These are phyloP conservation scores for Diplogelasinospora grovesii DNA, from an alignment of 495 filamentous ascomycete species.

Conservation along the genomic window DNA sequence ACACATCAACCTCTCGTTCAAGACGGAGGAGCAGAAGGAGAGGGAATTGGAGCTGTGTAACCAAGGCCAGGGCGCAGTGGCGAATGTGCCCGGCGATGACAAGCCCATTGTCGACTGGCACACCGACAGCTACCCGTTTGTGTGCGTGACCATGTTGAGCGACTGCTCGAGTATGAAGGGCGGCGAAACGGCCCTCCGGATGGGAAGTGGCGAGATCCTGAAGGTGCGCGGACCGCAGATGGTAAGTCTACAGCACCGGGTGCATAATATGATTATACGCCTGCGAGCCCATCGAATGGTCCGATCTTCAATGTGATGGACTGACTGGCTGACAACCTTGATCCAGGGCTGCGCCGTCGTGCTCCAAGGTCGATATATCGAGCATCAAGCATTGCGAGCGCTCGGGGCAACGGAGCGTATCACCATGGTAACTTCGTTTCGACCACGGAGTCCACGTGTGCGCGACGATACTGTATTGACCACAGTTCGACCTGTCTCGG, in stretches of 20 bases:
- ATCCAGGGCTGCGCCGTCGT: conserved; percentile 58
- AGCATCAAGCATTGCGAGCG: conserved; percentile 60
- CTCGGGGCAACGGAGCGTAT: conserved; percentile 60
- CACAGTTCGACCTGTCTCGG: conserved; percentile 58
- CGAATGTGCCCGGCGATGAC: conserved; percentile 42
- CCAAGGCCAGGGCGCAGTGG: conserved; percentile 32
- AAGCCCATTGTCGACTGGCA: conserved; percentile 65
- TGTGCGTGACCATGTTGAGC: conserved; percentile 71
- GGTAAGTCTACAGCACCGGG: no score
- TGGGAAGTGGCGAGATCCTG: conserved; percentile 53
- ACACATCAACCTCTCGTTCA: conserved; percentile 62
- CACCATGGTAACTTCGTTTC: conserved; percentile 68
- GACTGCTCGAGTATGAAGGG: conserved; percentile 65
- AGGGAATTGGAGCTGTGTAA: conserved; percentile 19
- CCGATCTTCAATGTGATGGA: no score
- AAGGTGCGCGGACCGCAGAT: conserved; percentile 64
- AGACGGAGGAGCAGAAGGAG: conserved; percentile 40
- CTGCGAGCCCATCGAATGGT: no score
- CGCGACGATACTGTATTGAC: conserved; percentile 62
- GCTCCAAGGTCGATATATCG: conserved; percentile 66
- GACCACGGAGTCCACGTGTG: conserved; percentile 50
- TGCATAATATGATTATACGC: no score
- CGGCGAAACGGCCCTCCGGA: conserved; percentile 63
- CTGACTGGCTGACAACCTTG: no score
- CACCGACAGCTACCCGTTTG: conserved; percentile 68